Evolutionary conservation across 331 rosid genomes (phyloP), one percentile per base, ranked within the genome.

Genomic region (Malus hybrid): DNA sequence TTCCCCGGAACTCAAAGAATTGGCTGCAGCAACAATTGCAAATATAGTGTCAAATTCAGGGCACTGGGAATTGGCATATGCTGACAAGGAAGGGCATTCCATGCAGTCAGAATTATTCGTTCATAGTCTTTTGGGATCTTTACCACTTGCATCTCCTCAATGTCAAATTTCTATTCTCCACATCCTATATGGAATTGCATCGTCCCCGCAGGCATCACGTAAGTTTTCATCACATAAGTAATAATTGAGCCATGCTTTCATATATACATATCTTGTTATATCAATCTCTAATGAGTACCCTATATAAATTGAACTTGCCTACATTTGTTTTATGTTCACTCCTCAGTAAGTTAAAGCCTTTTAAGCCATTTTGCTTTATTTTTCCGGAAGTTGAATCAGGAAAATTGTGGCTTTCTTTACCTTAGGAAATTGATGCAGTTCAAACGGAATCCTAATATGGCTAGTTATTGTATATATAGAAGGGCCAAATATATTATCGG

Each of bases 151-250:
- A n/a, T 76, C 85, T 12, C 76, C 39, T 62, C 70, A 73, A 59
- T 83, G 82, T 71, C 90, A 84, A 82, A 83, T 61, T 28, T 71
- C 82, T 18, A 48, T 88, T 82, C 86, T 88, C 50, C 83, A 76
- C 64, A 84, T 86, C 74, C 84, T 88, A 3, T 84, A 80, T 74
- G 90, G 93, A 77, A 79, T 86, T 76, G 72, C 71, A 10, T 88
- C 83, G 1, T 86, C 92, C 61, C 90, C 90, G 10, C 90, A 88
- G 77, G 88, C 92, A 32, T 82, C 90, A 72, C 87, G 92, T 88
- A 77, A 62, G 63, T 70, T 44, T 75, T 72, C 46, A 39, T 39
- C 42, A 7, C 11, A 8, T 34, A 54, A 24, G 27, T 27, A 34
- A 12, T 42, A 7, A 36, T 31, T 12, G 24, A 52, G 19, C 61